These are phyloP conservation scores for Oryza punctata DNA, from an alignment of 176 grass and related monocot species.

Conservation along the genomic window DNA sequence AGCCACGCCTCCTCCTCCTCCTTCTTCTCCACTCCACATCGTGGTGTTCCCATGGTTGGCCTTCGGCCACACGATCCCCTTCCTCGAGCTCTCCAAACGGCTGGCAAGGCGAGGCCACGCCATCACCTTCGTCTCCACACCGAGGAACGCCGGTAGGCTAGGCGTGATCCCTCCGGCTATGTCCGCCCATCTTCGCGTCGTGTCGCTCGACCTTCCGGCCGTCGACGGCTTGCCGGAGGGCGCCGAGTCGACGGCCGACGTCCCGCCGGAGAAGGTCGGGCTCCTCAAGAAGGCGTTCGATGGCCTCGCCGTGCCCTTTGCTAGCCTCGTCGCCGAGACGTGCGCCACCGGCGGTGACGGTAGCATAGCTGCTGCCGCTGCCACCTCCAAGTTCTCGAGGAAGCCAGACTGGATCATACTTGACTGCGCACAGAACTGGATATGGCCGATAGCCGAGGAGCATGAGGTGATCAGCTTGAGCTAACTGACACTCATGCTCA, in stretches of 20 bases:
- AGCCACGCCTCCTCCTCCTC: neutral
- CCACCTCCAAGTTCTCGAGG: no score
- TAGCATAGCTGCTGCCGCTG: no score
- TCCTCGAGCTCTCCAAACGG: constrained; percentile 29
- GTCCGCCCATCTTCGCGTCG: neutral
- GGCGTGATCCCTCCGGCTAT: neutral
- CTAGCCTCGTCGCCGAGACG: neutral
- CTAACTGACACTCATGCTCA: no score
- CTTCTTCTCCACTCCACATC: constrained; percentile 13
- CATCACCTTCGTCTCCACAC: constrained; percentile 35
- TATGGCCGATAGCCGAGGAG: no score
- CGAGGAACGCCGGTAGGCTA: constrained; percentile 15
- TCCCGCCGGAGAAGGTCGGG: neutral
- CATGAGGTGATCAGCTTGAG: no score
- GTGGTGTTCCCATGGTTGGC: constrained; percentile 45
- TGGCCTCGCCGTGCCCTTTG: constrained; percentile 28
- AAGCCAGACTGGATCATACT: no score
- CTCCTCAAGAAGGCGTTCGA: constrained; percentile 33
- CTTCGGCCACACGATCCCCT: constrained; percentile 45
- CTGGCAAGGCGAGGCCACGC: constrained; percentile 20
- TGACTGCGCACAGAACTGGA: no score
- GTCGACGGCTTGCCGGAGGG: neutral
- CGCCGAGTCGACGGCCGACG: constrained; percentile 33
- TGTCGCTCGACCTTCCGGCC: neutral
- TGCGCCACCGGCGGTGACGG: neutral